A percentile compares a stretch with the other conserved stretches of the same genome.
phyloP scores from a whole-genome alignment of 2,329 filamentous ascomycete species.

The Exophiala alcalophila region DNA sequence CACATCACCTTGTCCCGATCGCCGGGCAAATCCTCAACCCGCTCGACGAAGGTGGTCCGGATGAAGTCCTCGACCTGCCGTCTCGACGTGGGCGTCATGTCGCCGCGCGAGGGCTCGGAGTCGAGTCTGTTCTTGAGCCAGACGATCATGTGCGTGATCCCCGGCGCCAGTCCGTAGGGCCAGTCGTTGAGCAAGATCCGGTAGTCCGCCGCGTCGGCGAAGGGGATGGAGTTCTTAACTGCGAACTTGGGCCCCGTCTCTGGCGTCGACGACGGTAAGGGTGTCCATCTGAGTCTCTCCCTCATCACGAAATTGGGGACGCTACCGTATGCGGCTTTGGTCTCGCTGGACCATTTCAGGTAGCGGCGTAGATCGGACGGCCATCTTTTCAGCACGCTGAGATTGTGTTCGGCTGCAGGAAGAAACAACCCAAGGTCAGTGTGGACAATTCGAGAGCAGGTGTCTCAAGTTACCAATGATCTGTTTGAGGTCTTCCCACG shows the following conservation, averaged over 20 bases:
- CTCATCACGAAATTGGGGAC: constrained; percentile 57
- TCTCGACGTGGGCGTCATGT: constrained; percentile 52
- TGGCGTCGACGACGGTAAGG: constrained; percentile 31
- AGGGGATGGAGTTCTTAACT: constrained; percentile 50
- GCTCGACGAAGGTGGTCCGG: constrained; percentile 47
- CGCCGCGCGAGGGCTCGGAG: constrained; percentile 45
- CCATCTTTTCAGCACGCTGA: constrained; percentile 56
- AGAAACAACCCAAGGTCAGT: constrained; percentile 3
- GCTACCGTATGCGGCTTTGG: constrained; percentile 54
- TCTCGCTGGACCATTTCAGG: constrained; percentile 56
- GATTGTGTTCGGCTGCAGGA: constrained; percentile 47
- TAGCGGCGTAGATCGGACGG: constrained; percentile 60
- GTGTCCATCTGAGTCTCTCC: constrained; percentile 53
- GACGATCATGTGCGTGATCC: constrained; percentile 56
- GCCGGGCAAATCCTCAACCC: constrained; percentile 36
- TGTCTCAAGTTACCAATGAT: constrained; percentile 58
- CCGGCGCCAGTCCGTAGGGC: constrained; percentile 57
- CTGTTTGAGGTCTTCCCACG: constrained; percentile 51
- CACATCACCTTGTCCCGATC: constrained; percentile 53
- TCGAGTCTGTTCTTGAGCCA: constrained; percentile 55
- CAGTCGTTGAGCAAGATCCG: constrained; percentile 61
- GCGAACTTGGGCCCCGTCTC: constrained; percentile 39
- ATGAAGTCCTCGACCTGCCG: constrained; percentile 51
- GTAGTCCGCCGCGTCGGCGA: constrained; percentile 55
- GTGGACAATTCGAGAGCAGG: neutral